Base-by-base conservation (phyloP, 495 filamentous ascomycete species). In the Cetradonia linearis region DNA sequence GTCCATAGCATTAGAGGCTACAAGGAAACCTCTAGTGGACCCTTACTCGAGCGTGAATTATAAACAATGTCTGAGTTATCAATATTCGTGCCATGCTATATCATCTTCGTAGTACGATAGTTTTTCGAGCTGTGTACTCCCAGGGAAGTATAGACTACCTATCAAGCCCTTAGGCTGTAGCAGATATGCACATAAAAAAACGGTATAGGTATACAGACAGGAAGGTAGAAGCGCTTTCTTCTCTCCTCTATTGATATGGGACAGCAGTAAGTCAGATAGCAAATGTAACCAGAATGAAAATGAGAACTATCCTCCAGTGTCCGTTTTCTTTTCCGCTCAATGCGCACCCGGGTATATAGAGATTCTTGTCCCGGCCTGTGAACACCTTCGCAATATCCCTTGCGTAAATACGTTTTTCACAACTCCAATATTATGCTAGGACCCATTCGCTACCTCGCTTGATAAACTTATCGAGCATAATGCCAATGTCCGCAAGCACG, bases 401-500 rank as follows among this genome's bases (percentile, higher is more conserved):
- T n/a, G n/a, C 9, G 31, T 18, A 40, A 11, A 44, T 54, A 34
- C 14, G 20, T 44, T 20, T 11, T 20, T 40, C 16, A 23, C 13
- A 28, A 57, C 55, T 8, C 18, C 44, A 55, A 56, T 13, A 34
- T 71, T 60, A 71, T 55, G 78, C 78, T 63, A 96, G 75, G 50
- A 94, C 93, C 92, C 91, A 97, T 74, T 98, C 92, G 65, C 83
- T 94, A 37, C 92, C 89, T 61, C 92, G 81, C 77, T 97, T 97
- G 69, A 98, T 84, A 68, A 92, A 97, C 71, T 97, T 98, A 71
- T 98, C 93, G 68, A 97, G 77, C 76, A 98, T 80, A 70, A 95
- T 68, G 44, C 83, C 78, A 62, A 98, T 74, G 72, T 98, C 93
- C 9, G 86, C 77, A 50, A 97, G 72, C 33, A 89, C 90, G 69